Base-by-base conservation (phyloP, 805 yeast species). In the Saturnispora diversa region DNA sequence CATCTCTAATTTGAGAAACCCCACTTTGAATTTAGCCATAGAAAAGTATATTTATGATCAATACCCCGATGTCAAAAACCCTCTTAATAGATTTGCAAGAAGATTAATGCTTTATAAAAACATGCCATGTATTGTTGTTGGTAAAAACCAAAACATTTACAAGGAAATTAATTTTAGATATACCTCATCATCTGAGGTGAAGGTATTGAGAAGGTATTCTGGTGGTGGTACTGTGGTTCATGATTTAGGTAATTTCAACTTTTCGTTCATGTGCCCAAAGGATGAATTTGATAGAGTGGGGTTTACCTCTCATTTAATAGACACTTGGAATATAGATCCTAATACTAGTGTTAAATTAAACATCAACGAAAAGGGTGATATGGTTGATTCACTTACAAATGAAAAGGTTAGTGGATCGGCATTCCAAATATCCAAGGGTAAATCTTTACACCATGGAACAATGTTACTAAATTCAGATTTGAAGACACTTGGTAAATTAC, bases 221-320 rank as follows among this genome's bases (percentile, higher is more conserved):
- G 99, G 99, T 0, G 99, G 99, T 2, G 99, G 99, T 0, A 77
- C 97, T 0, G 99, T 92, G 1, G 95, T 87, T 9, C 99, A 92
- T 57, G 98, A 90, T 59, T 48, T 68, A 5, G 95, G 97, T 0
- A 92, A 92, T 52, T 77, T 80, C 15, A 92, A 92, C 55, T 92
- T 80, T 59, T 80, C 94, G 4, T 86, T 74, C 52, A 77, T 90
- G 65, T 68, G 84, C 3, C 72, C 84, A 45, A 70, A 68, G 10
- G 45, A 49, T 9, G 70, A 69, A 2, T 92, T 92, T 55, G 66
- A 72, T 62, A 54, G 94, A 48, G 64, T 66, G 39, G 63, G 67
- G 48, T 75, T 79, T 63, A 75, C 44, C 7, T 61, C 62, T 13
- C 38, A 32, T 10, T 31, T 63, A 25, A 49, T 52, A 13, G 33